Base-by-base conservation (phyloP, 192 early-diverging fungal species). In the Backusella morwellensis region DNA sequence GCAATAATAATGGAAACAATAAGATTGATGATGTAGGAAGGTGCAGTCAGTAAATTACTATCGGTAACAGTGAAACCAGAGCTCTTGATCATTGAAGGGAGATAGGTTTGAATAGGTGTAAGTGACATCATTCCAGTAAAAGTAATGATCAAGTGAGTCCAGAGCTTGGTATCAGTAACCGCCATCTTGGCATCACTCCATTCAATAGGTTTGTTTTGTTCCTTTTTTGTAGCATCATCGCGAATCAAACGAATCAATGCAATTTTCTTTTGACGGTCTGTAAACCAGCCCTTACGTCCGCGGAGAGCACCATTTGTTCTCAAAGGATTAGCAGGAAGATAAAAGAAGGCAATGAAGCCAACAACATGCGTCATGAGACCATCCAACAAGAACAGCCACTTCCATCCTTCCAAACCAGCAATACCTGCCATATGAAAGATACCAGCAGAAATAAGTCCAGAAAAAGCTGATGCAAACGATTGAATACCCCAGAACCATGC, bases 331-430 rank as follows among this genome's bases (percentile, higher is more conserved):
- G 82, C 80, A n/a, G 90, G 90, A 3, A 92, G 75, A 75, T 82
- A 87, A 66, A 88, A 91, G 78, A 76, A 81, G n/a, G 75, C 75
- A 44, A 81, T 40, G 7, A 77, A 52, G 3, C 63, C 80, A 74
- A 81, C 29, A 32, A 81, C 21, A 15, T 77, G 68, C 19, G 80
- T 81, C 4, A 83, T 78, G 15, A 88, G 38, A 12, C 90, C 92
- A 42, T 92, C 92, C 68, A 93, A 79, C 42, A 89, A 36, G 78
- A 92, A 92, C 6, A 92, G 72, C 92, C 92, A 93, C 36, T 87
- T 84, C 92, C 92, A 93, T 8, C 89, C 92, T 29, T 85, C 78
- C 3, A 90, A 76, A 56, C 87, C 87, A 44, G 73, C 83, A 35
- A 84, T 76, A 34, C 90, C 88, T 26, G 83, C 76, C 74, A 93